Conservation (phyloP, 2,329 filamentous ascomycete genomes). For the Monilinia fructigena region DNA sequence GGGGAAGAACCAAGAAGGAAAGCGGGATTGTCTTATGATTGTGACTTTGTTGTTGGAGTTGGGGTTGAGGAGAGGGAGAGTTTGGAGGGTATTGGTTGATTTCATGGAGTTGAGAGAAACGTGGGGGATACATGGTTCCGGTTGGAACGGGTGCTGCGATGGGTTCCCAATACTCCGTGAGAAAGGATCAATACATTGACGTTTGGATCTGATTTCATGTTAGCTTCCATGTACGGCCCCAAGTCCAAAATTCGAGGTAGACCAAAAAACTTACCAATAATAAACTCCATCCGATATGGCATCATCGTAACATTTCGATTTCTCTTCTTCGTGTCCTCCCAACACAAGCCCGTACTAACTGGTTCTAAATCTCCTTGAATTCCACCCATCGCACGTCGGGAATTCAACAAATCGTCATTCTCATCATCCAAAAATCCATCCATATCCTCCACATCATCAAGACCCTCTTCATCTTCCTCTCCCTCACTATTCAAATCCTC, state of each 20-base stretch:
- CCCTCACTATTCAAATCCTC: conserved; percentile 59
- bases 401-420: conserved; percentile 57
- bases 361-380: conserved; percentile 70
- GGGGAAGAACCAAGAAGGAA: background rate
- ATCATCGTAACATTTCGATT: conserved; percentile 52
- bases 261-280: conserved; percentile 42
- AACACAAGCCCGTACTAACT: conserved; percentile 77
- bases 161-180: conserved; percentile 72
- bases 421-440: conserved; percentile 67
- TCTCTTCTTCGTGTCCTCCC: conserved; percentile 60
- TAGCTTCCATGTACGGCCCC: background rate
- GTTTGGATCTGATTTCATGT: conserved; percentile 36
- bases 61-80: conserved; percentile 1
- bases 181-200: conserved; percentile 74
- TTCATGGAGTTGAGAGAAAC: conserved; percentile 39
- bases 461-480: conserved; percentile 66
- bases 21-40: background rate
- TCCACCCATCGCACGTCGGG: conserved; percentile 52
- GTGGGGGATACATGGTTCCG: conserved; percentile 40
- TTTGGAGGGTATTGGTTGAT: conserved; percentile 27
- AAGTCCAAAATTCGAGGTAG: background rate
- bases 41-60: conserved; percentile 7
- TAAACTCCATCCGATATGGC: conserved; percentile 70
- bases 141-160: conserved; percentile 8
- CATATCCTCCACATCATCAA: conserved; percentile 65